Evolutionary conservation across 1,139 yeast species (phyloP), one percentile per base, ranked within the genome.

Genomic region (Pichia inconspicua): DNA sequence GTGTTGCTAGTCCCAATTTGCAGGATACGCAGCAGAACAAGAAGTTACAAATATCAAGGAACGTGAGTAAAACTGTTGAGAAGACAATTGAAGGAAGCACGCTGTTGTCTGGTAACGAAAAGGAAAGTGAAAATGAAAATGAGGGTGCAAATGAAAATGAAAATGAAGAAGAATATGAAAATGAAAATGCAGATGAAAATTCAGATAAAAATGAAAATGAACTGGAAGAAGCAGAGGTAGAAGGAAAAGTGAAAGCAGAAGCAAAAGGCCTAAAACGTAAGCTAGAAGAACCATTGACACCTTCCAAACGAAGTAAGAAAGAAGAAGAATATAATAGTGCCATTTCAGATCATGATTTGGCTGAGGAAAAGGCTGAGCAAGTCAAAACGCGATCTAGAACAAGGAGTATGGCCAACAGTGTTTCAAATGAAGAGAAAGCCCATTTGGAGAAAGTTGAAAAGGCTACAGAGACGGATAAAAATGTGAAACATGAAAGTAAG

Each of bases 401-500:
- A 3, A 44, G 49, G 36, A 49, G 47, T 36, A 49, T 46, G 47
- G 41, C 41, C 5, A 42, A 15, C 17, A 40, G 30, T 31, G 37
- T 42, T 28, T 34, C 41, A 32, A 38, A 17, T 17, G 32, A 27
- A 5, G 40, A 37, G 27, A 34, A 34, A 34, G 22, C 2, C 8
- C 19, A 34, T 15, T 15, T 11, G 22, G 37, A 15, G 22, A 34
- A 34, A 11, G 22, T 17, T 17, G 40, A 37, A 17, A 37, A 37
- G 10, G n/a, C 27, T 22, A 22, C 27, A 19, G 37, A 28, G n/a
- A 28, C 28, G n/a, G 25, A 25, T 14, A 37, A 30, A 14, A n/a
- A 38, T 14, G n/a, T 34, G n/a, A 47, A 42, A 30, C 38, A 30
- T 17, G 43, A 27, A n/a, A 46, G 34, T 47, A 78, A 78, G 56